A percentile compares a stretch with the other conserved stretches of the same genome.
Evolutionary conservation across 1,139 yeast genomes (phyloP).

Genomic region (Pichia sp.): DNA sequence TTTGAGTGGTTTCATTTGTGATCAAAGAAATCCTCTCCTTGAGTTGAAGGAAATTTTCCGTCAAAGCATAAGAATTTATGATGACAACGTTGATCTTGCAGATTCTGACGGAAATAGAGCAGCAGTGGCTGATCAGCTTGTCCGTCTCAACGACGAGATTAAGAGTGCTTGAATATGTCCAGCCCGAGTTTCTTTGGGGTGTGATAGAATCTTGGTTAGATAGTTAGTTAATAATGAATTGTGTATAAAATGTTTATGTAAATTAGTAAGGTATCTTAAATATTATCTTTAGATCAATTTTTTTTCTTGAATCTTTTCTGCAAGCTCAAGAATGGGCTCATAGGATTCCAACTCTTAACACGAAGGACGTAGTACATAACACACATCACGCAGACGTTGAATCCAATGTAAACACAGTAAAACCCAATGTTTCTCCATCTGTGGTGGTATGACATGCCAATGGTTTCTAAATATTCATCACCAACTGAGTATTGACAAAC

Average conservation of each 20-base stretch:
- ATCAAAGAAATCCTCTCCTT: not conserved
- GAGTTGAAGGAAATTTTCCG: conserved; percentile 14
- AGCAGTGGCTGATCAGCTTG: conserved; percentile 8
- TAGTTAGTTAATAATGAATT: not conserved
- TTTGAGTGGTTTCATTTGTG: conserved; percentile 3
- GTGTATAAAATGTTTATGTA: not conserved
- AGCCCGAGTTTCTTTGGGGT: not conserved
- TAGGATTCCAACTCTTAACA: conserved; percentile 8
- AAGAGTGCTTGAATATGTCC: not conserved
- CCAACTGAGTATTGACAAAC: conserved; percentile 55
- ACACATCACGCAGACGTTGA: conserved; percentile 37
- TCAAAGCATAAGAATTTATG: conserved; percentile 8
- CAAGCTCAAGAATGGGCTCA: conserved; percentile 1
- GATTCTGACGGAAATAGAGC: not conserved
- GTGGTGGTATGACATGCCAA: conserved; percentile 43
- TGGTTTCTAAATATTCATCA: conserved; percentile 46
- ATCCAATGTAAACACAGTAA: conserved; percentile 50
- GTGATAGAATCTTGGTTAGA: not conserved
- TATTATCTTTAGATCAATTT: not conserved
- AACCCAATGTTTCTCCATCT: conserved; percentile 69
- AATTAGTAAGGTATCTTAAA: not conserved
- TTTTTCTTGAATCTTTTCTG: conserved; percentile 4
- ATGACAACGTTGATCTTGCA: conserved; percentile 1
- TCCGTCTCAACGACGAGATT: conserved; percentile 7
- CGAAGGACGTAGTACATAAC: conserved; percentile 14